Evolutionary conservation across 2,329 filamentous ascomycete species (phyloP).

Genomic region (Fusarium coffeatum): DNA sequence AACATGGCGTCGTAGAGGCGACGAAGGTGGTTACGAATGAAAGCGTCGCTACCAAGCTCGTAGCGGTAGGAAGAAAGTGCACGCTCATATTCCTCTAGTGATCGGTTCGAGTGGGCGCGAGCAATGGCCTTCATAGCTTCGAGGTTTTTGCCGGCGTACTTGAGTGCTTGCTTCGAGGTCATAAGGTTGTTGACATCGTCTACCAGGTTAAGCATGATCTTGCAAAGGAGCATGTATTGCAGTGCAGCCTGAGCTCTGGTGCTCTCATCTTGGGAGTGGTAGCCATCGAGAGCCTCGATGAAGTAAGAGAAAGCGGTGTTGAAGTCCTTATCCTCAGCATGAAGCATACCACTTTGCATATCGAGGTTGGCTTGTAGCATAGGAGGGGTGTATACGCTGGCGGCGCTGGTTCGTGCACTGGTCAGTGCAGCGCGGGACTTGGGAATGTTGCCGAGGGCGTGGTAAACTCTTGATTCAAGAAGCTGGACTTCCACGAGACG

Average conservation of each 20-base stretch:
- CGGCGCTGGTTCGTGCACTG: constrained; percentile 91
- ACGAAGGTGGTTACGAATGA: constrained; percentile 96
- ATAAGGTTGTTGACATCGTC: constrained; percentile 97
- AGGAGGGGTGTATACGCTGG: constrained; percentile 96
- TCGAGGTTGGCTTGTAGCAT: constrained; percentile 95
- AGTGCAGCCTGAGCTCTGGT: constrained; percentile 93
- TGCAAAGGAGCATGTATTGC: constrained; percentile 99
- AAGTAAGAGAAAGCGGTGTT: constrained; percentile 99
- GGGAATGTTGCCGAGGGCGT: constrained; percentile 94
- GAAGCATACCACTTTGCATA: constrained; percentile 99
- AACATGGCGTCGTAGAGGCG: constrained; percentile 98
- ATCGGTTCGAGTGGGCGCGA: constrained; percentile 93
- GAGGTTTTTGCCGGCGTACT: constrained; percentile 94
- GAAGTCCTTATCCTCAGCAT: constrained; percentile 98
- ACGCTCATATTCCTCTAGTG: constrained; percentile 95
- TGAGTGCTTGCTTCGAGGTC: constrained; percentile 94
- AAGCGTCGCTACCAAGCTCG: constrained; percentile 92
- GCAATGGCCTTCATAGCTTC: constrained; percentile 99
- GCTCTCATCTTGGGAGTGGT: constrained; percentile 90
- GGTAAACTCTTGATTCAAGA: constrained; percentile 95
- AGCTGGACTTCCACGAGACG: constrained; percentile 98
- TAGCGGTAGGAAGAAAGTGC: constrained; percentile 90
- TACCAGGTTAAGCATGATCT: constrained; percentile 98
- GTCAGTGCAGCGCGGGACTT: constrained; percentile 96
- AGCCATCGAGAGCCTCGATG: constrained; percentile 97